Base-by-base conservation (phyloP, 352 stramenopile species). In the Phytophthora sp. region DNA sequence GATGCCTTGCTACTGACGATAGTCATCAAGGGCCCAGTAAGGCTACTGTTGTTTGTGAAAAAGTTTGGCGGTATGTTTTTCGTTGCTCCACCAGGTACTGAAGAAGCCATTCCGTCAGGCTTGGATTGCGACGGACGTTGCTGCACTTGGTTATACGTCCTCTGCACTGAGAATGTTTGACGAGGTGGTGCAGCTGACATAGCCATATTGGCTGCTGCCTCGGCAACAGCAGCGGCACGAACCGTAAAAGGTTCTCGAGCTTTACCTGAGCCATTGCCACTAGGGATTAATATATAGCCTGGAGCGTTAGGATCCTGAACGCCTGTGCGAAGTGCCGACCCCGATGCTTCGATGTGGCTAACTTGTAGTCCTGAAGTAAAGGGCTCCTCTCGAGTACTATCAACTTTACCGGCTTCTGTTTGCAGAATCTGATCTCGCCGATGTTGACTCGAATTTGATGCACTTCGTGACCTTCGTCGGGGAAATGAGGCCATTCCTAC, bases 21-120 rank as follows among this genome's bases (percentile, higher is more conserved):
- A 15, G 64, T 66, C 42, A 73, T 62, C 42, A 74, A 54, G n/a
- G 65, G 65, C 17, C 52, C 53, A n/a, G 65, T 70, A 8, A 74
- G 32, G 12, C 65, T 74, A 37, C 59, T 69, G n/a, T 66, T 69
- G 38, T 66, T 64, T 12, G 46, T 62, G 13, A 58, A 69, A 7
- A 58, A 27, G n/a, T 62, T 73, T 17, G 57, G 30, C 6, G 51
- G 31, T 1, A 49, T 63, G 13, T 54, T 58, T 45, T 34, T 68
- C 44, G 45, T 60, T 38, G 54, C 45, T 35, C 35, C 34, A 12
- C 37, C 42, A 13, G n/a, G 8, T 15, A 63, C 20, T n/a, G 56
- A 48, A n/a, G 41, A 9, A 3, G 37, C 39, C 2, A 21, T 41
- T 24, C 59, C 63, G 12, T 69, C 38, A 20, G 31, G 0, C 26